These are phyloP conservation scores for Epichloe glyceriae DNA, from an alignment of 2,329 filamentous ascomycete species.

Conservation along the genomic window DNA sequence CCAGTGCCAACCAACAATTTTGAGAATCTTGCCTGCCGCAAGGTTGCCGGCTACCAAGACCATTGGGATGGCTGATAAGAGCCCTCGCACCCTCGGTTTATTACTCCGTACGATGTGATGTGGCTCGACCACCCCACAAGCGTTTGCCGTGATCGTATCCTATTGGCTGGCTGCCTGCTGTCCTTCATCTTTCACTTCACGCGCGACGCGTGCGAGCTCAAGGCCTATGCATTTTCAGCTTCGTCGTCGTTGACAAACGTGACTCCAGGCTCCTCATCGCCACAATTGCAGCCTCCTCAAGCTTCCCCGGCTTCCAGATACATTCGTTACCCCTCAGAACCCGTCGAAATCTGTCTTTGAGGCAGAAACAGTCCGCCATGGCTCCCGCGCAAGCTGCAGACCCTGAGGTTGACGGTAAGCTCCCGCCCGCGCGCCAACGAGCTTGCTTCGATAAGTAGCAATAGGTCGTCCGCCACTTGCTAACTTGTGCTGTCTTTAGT, in stretches of 20 bases:
- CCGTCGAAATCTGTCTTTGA: background rate
- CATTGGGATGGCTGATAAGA: no score
- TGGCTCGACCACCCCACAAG: conserved; percentile 9
- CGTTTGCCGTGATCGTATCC: background rate
- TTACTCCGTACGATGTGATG: no score
- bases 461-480: background rate
- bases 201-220: conserved; percentile 22
- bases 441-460: background rate
- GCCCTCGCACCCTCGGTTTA: no score
- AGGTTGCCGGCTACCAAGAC: conserved; percentile 19
- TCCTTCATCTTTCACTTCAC: conserved; percentile 16
- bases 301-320: background rate
- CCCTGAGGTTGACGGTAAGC: conserved; percentile 24
- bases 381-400: conserved; percentile 23
- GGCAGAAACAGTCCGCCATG: conserved; percentile 13
- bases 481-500: conserved; percentile 13
- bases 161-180: background rate
- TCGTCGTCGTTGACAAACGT: conserved; percentile 17
- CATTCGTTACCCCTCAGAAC: background rate
- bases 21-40: conserved; percentile 22
- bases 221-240: conserved; percentile 1
- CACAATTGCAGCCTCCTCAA: background rate
- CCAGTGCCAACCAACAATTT: no score
- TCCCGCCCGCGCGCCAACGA: background rate
- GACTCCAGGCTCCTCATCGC: background rate